Evolutionary conservation across 768 basidiomycete species (phyloP).

Genomic region (Auricularia auricula-judae): DNA sequence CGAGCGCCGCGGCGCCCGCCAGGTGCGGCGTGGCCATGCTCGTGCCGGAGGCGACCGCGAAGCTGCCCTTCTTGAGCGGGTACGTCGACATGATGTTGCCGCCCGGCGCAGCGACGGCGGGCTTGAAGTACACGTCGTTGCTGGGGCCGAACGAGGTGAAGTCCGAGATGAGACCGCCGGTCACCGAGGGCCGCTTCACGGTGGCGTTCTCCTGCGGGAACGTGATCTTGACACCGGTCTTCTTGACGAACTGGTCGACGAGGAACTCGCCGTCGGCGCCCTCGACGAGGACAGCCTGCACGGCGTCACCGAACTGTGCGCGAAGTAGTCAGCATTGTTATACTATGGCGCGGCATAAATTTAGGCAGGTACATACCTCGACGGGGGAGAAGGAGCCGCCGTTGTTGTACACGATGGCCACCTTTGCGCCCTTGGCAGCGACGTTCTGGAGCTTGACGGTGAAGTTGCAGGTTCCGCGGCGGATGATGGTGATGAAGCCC

Average conservation of each 20-base stretch:
- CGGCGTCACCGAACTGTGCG: background rate
- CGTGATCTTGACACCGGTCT: constrained; percentile 2
- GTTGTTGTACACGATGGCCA: constrained; percentile 9
- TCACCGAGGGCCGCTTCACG: constrained; percentile 15
- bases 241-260: constrained; percentile 5
- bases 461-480: constrained; percentile 23
- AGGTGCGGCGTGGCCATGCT: constrained; percentile 12
- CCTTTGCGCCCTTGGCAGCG: constrained; percentile 11
- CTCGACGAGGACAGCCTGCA: constrained; percentile 7
- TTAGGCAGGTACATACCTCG: background rate
- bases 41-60: constrained; percentile 7
- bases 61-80: constrained; percentile 6
- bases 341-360: background rate
- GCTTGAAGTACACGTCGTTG: constrained; percentile 20
- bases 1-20: constrained; percentile 10
- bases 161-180: constrained; percentile 18
- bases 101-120: constrained; percentile 11
- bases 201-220: constrained; percentile 8
- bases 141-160: constrained; percentile 24
- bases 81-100: constrained; percentile 13
- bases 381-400: constrained; percentile 2
- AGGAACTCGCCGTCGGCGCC: constrained; percentile 9
- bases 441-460: constrained; percentile 15
- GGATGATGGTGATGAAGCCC: constrained; percentile 21
- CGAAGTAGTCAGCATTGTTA: background rate